Base-by-base conservation (phyloP, 2,329 filamentous ascomycete genomes). In the Furcasterigmium furcatum region DNA sequence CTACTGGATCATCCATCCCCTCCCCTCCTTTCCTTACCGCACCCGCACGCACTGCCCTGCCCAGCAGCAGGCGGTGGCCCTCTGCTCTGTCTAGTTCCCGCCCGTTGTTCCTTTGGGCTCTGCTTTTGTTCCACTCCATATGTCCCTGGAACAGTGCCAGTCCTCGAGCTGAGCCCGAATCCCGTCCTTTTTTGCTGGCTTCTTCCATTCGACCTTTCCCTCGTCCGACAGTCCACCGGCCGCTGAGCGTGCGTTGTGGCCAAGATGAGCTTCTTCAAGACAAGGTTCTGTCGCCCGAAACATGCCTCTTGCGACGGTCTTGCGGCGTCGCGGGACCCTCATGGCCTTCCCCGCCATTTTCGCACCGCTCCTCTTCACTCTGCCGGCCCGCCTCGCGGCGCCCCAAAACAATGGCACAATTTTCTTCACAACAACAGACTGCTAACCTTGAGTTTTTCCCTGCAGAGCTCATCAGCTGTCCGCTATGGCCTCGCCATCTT, bases 401-500 rank as follows among this genome's bases (percentile, higher is more conserved):
- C 34, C 34, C 16, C 16, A 36, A 18, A 14, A 36, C 9, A 32
- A n/a, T n/a, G n/a, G n/a, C n/a, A n/a, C n/a, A n/a, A n/a, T n/a
- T n/a, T n/a, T n/a, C n/a, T n/a, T n/a, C n/a, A n/a, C n/a, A n/a
- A n/a, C n/a, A n/a, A n/a, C n/a, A n/a, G n/a, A n/a, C n/a, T n/a
- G n/a, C n/a, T n/a, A n/a, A n/a, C n/a, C n/a, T n/a, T n/a, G n/a
- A n/a, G n/a, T n/a, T n/a, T 56, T 49, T 22, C 51, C 50, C 48
- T 50, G 63, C 58, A 83, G 78, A 70, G 71, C 76, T 50, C 71
- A 78, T 48, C 76, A 81, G 56, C 63, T 80, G 53, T 66, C 79
- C 50, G 67, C 73, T 73, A 73, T 77, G 82, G 72, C 76, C 85
- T 92, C 90, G 51, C 87, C 88, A 48, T 86, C 86, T 43, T 87